phyloP scores from a whole-genome alignment of 1,284 basidiomycete species.

The Sporisorium graminicola region DNA sequence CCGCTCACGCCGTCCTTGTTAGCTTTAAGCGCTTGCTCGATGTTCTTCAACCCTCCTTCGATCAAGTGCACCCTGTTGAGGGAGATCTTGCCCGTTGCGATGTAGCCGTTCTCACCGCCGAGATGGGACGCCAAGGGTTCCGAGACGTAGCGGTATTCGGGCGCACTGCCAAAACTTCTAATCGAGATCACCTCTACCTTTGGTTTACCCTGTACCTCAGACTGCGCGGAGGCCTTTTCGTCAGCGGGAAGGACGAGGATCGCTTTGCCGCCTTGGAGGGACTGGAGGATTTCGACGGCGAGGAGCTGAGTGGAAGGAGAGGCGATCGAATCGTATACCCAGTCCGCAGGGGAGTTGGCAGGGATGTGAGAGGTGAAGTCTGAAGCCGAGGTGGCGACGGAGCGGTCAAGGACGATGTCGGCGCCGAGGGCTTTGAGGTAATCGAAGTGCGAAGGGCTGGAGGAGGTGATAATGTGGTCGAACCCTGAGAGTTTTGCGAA shows the following conservation, averaged over 20 bases:
- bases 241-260: slow-evolving; percentile 35
- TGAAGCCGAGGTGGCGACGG: slow-evolving; percentile 15
- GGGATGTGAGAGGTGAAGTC: slow-evolving; percentile 31
- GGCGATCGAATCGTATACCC: slow-evolving; percentile 56
- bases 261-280: slow-evolving; percentile 28
- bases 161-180: slow-evolving; percentile 30
- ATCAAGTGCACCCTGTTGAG: slow-evolving; percentile 53
- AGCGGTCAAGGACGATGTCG: slow-evolving; percentile 42
- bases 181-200: slow-evolving; percentile 21
- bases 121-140: slow-evolving; percentile 45
- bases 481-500: slow-evolving; percentile 57
- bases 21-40: slow-evolving; percentile 49
- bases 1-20: slow-evolving; percentile 57
- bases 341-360: slow-evolving; percentile 3
- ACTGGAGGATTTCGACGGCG: slow-evolving; percentile 51
- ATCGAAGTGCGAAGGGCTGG: slow-evolving; percentile 39
- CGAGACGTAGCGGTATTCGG: slow-evolving; percentile 30
- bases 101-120: slow-evolving; percentile 50
- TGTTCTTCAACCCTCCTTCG: slow-evolving; percentile 35
- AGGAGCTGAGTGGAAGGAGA: slow-evolving; percentile 39
- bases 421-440: slow-evolving; percentile 54
- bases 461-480: slow-evolving; percentile 50
- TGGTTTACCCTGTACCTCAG: neutral
- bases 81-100: slow-evolving; percentile 33
- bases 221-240: slow-evolving; percentile 13